Evolutionary conservation across 192 early-diverging fungal species (phyloP).

Genomic region (Pilaira anomala): DNA sequence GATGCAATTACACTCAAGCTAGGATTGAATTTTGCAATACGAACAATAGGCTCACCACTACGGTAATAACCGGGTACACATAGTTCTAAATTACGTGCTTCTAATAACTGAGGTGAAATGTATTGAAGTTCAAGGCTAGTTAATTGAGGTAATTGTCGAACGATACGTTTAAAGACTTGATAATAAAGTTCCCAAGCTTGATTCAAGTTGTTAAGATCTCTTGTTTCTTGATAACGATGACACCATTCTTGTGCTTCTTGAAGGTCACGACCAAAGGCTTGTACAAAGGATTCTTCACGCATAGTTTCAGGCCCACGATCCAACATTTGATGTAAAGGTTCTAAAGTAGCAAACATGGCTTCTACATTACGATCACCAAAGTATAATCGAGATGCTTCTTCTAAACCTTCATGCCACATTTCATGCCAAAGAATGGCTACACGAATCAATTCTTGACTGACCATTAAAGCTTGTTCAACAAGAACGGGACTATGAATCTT

Average conservation of each 20-base stretch:
- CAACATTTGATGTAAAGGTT: slow-evolving; percentile 83
- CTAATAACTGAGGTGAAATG: slow-evolving; percentile 83
- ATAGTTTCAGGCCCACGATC: slow-evolving; percentile 86
- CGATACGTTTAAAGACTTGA: slow-evolving; percentile 75
- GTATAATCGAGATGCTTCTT: slow-evolving; percentile 80
- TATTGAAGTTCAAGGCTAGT: slow-evolving; percentile 85
- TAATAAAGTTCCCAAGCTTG: slow-evolving; percentile 95
- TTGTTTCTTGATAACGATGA: slow-evolving; percentile 68
- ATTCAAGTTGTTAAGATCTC: slow-evolving; percentile 79
- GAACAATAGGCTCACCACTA: slow-evolving; percentile 81
- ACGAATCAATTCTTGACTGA: slow-evolving; percentile 96
- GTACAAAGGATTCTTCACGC: slow-evolving; percentile 87
- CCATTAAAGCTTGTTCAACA: slow-evolving; percentile 91
- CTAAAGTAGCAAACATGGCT: slow-evolving; percentile 85
- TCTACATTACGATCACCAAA: slow-evolving; percentile 76
- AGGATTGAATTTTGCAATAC: slow-evolving; percentile 82
- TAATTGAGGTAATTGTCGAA: slow-evolving; percentile 76
- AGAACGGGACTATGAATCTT: slow-evolving; percentile 74
- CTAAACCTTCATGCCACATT: slow-evolving; percentile 95
- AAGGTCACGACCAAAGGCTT: slow-evolving; percentile 83
- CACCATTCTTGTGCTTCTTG: slow-evolving; percentile 85
- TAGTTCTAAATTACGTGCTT: slow-evolving; percentile 80
- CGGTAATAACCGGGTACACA: slow-evolving; percentile 90
- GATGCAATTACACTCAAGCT: slow-evolving; percentile 83
- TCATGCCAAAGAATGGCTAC: slow-evolving; percentile 95